phyloP scores from a whole-genome alignment of 1,139 yeast genomes.

The Taphrina deformans region DNA sequence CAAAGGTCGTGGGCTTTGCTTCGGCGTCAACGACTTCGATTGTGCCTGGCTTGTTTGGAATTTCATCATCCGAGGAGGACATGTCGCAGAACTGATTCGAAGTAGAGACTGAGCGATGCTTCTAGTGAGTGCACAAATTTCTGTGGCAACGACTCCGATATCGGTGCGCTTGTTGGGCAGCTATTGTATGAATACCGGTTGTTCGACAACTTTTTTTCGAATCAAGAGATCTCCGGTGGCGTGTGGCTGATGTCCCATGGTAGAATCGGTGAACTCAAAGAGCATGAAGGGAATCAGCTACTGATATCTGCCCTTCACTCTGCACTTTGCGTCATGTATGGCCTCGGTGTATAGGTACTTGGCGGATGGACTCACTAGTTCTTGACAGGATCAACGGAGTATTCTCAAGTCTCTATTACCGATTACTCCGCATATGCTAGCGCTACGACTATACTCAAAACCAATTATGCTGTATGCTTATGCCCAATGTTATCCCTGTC shows the following conservation, averaged over 20 bases:
- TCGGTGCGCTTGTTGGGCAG: too few species aligned
- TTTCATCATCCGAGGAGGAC: constrained; percentile 20
- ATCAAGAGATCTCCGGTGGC: not conserved
- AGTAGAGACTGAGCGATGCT: too few species aligned
- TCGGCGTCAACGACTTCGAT: constrained; percentile 23
- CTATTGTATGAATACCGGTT: not conserved
- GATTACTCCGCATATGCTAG: too few species aligned
- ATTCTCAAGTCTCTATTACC: too few species aligned
- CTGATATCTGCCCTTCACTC: not conserved
- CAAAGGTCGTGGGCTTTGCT: constrained; percentile 22
- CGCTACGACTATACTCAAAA: too few species aligned
- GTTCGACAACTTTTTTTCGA: not conserved
- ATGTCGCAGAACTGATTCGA: too few species aligned
- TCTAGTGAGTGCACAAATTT: too few species aligned
- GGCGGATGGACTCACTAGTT: too few species aligned
- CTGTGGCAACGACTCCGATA: too few species aligned
- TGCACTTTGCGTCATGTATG: not conserved
- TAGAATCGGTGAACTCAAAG: not conserved
- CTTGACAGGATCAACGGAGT: too few species aligned
- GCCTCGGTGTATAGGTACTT: too few species aligned
- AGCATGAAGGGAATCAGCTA: not conserved
- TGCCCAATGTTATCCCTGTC: constrained; percentile 38
- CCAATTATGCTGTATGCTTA: not conserved
- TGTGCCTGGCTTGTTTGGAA: not conserved
- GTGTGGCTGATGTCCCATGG: not conserved